These are phyloP conservation scores for Globisporangium splendens DNA, from an alignment of 352 stramenopile genomes.

Conservation along the genomic window DNA sequence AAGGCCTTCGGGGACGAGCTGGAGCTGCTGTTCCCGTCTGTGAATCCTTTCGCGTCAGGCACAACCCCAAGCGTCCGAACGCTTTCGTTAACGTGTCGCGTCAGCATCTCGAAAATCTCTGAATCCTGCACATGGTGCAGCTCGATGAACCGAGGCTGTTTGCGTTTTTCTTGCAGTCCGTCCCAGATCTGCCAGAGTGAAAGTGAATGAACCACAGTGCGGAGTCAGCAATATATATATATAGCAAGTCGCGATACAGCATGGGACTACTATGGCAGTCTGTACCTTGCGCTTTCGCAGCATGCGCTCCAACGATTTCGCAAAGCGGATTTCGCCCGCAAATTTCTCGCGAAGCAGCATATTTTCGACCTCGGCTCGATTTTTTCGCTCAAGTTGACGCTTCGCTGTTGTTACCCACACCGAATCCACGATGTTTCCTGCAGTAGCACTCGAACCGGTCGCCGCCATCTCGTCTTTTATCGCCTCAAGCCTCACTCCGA, in stretches of 20 bases:
- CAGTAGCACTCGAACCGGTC: not conserved
- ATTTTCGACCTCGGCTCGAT: constrained; percentile 8
- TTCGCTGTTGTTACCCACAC: constrained; percentile 7
- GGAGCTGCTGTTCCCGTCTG: not conserved
- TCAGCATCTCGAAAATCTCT: constrained; percentile 2
- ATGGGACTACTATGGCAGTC: not conserved
- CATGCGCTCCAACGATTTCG: constrained; percentile 7
- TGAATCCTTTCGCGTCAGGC: not conserved
- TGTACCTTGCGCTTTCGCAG: constrained; percentile 8
- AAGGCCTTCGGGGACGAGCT: not conserved
- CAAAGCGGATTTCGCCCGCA: constrained; percentile 10
- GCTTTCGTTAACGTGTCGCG: not conserved
- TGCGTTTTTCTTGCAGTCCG: not conserved
- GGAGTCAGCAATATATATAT: no score
- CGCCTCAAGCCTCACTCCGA: not conserved
- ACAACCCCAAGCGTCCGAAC: not conserved
- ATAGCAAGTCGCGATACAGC: no score
- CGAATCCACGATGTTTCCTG: no score
- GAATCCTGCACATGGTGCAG: constrained; percentile 1
- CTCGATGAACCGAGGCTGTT: constrained; percentile 1
- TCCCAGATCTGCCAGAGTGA: constrained; percentile 15
- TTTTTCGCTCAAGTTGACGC: constrained; percentile 6
- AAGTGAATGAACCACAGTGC: no score
- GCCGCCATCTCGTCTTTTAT: not conserved
- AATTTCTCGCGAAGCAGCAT: constrained; percentile 1